Percentiles rank a stretch among this genome's conserved stretches.
phyloP scores from a whole-genome alignment of 179 eudicot species.

The Camellia oleifera region DNA sequence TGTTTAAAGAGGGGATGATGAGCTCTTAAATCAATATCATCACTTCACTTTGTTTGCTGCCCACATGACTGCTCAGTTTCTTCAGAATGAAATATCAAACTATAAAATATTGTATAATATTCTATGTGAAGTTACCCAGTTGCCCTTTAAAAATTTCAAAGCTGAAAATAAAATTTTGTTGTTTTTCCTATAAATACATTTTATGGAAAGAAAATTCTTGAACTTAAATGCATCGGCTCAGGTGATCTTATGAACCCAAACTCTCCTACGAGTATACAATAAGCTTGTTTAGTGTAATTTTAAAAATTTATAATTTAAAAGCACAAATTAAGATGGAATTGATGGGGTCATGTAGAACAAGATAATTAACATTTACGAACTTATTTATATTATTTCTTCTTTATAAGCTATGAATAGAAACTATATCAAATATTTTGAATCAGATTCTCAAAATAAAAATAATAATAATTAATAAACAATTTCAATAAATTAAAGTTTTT shows the following conservation, averaged over 20 bases:
- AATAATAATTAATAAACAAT: too few species aligned
- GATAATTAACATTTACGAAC: too few species aligned
- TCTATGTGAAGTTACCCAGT: conserved; percentile 14
- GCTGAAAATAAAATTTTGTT: neutral
- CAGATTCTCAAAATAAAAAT: too few species aligned
- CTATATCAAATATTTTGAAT: too few species aligned
- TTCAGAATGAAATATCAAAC: conserved; percentile 10
- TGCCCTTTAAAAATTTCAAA: conserved; percentile 5
- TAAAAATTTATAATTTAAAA: too few species aligned
- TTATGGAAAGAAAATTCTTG: neutral
- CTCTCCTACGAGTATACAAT: too few species aligned
- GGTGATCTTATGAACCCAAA: neutral
- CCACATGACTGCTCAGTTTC: conserved; percentile 46
- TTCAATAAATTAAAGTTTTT: too few species aligned
- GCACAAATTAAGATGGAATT: too few species aligned
- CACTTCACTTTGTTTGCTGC: conserved; percentile 43
- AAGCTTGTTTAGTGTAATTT: too few species aligned
- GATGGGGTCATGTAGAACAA: too few species aligned
- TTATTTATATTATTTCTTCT: too few species aligned
- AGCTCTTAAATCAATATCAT: conserved; percentile 57
- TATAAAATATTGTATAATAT: neutral
- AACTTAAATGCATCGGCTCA: neutral
- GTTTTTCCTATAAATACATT: neutral
- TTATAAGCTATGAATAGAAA: too few species aligned
- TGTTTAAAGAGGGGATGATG: conserved; percentile 30